phyloP scores from a whole-genome alignment of 106 monocot genomes.

The Phalaenopsis aphrodite region DNA sequence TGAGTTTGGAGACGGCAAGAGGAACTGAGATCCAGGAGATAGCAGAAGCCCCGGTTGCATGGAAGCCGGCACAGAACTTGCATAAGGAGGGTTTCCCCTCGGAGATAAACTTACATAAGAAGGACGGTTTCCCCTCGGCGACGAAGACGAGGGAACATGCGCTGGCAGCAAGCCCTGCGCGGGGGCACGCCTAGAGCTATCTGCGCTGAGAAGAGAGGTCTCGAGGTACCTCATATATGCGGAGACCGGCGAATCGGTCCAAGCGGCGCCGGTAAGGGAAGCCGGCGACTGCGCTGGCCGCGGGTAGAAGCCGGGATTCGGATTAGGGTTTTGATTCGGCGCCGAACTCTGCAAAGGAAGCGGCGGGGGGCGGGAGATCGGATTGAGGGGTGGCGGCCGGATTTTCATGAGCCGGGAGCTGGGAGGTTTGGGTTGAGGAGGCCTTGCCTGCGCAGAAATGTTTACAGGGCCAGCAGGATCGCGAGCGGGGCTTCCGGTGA shows the following conservation, averaged over 20 bases:
- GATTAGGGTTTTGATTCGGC: conserved; percentile 15
- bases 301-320: conserved; percentile 5
- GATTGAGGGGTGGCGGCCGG: conserved; percentile 56
- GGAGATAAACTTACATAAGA: background rate
- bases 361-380: conserved; percentile 26
- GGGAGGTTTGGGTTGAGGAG: conserved; percentile 25
- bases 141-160: conserved; percentile 7
- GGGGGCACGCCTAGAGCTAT: conserved; percentile 3
- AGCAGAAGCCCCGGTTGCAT: conserved; percentile 19
- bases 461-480: conserved; percentile 13
- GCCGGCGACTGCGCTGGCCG: conserved; percentile 2
- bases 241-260: conserved; percentile 52
- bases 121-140: too few species aligned
- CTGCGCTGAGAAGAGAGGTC: conserved; percentile 40
- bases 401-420: conserved; percentile 63
- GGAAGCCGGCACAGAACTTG: background rate
- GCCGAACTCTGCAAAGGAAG: conserved; percentile 12
- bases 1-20: conserved; percentile 30
- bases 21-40: conserved; percentile 16
- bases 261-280: conserved; percentile 1
- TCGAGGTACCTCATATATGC: conserved; percentile 77
- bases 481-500: conserved; percentile 63
- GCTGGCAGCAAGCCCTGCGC: conserved; percentile 8
- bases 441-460: conserved; percentile 14
- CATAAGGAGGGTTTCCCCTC: background rate